A percentile compares a stretch with the other conserved stretches of the same genome.
Conservation (phyloP, 768 basidiomycete species). For the Pleurotus platypus region DNA sequence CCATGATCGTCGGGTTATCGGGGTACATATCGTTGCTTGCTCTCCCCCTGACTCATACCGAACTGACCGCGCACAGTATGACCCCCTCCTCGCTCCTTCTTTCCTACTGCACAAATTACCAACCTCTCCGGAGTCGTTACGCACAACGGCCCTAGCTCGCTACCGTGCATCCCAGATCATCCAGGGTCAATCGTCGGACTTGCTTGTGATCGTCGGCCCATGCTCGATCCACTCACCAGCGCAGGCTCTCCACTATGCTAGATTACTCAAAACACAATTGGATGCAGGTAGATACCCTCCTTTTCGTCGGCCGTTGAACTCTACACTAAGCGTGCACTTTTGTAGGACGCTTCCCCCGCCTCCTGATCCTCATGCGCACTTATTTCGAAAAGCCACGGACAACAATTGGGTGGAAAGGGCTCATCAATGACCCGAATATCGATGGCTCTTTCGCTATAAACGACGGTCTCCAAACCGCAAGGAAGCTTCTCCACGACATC, state of each 20-base stretch:
- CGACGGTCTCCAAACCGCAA: slow-evolving; percentile 87
- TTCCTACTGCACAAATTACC: slow-evolving; percentile 85
- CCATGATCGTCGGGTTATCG: slow-evolving; percentile 77
- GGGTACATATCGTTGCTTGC: slow-evolving; percentile 17
- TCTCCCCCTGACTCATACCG: too few relatives aligned
- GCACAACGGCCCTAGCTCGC: slow-evolving; percentile 78
- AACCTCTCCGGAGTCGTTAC: slow-evolving; percentile 58
- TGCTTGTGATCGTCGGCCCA: slow-evolving; percentile 6
- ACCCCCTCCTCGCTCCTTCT: slow-evolving; percentile 93
- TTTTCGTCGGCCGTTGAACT: neutral
- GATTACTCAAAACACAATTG: neutral
- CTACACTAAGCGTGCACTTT: neutral
- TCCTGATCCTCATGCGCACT: slow-evolving; percentile 95
- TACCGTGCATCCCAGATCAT: slow-evolving; percentile 54
- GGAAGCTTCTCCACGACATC: slow-evolving; percentile 77
- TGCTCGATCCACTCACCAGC: slow-evolving; percentile 7
- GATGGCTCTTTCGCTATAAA: slow-evolving; percentile 95
- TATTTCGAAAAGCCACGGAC: slow-evolving; percentile 98
- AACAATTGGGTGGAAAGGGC: slow-evolving; percentile 98
- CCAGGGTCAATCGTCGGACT: neutral
- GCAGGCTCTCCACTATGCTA: slow-evolving; percentile 2
- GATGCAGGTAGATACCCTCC: neutral
- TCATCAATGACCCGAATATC: slow-evolving; percentile 96
- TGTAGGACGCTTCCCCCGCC: slow-evolving; percentile 28
- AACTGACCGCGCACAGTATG: slow-evolving; percentile 41